A percentile compares a stretch with the other conserved stretches of the same genome.
phyloP scores from a whole-genome alignment of 1,139 yeast species.

The Debaryomyces subglobosus region DNA sequence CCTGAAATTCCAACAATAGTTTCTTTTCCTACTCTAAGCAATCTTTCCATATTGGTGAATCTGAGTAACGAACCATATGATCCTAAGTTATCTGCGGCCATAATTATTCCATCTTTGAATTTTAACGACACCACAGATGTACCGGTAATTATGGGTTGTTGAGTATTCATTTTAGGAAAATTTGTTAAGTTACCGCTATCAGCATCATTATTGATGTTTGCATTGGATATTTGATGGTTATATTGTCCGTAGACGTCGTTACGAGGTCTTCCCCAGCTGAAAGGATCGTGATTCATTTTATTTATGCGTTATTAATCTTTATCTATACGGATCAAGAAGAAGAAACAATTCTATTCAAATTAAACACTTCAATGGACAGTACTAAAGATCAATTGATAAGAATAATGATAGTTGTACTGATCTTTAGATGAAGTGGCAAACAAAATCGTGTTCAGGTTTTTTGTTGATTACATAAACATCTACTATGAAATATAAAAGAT shows the following conservation, averaged over 20 bases:
- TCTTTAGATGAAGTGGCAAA: slow-evolving; percentile 3
- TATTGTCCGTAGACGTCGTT: slow-evolving; percentile 80
- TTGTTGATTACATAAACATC: neutral
- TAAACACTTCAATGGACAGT: slow-evolving; percentile 4
- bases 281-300: slow-evolving; percentile 92
- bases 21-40: slow-evolving; percentile 78
- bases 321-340: neutral
- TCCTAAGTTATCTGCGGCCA: slow-evolving; percentile 95
- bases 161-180: slow-evolving; percentile 83
- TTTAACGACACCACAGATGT: slow-evolving; percentile 92
- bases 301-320: neutral
- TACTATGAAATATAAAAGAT: neutral
- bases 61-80: slow-evolving; percentile 92
- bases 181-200: slow-evolving; percentile 17
- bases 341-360: neutral
- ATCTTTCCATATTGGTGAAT: slow-evolving; percentile 81
- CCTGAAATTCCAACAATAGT: slow-evolving; percentile 95
- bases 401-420: neutral
- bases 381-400: neutral
- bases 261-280: slow-evolving; percentile 93
- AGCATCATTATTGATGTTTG: slow-evolving; percentile 26
- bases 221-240: slow-evolving; percentile 69
- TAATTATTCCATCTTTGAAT: slow-evolving; percentile 83
- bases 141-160: slow-evolving; percentile 94
- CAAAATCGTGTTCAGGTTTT: neutral